Evolutionary conservation across 768 basidiomycete species (phyloP), one percentile per base, ranked within the genome.

Genomic region (Pleurotus cornucopiae): DNA sequence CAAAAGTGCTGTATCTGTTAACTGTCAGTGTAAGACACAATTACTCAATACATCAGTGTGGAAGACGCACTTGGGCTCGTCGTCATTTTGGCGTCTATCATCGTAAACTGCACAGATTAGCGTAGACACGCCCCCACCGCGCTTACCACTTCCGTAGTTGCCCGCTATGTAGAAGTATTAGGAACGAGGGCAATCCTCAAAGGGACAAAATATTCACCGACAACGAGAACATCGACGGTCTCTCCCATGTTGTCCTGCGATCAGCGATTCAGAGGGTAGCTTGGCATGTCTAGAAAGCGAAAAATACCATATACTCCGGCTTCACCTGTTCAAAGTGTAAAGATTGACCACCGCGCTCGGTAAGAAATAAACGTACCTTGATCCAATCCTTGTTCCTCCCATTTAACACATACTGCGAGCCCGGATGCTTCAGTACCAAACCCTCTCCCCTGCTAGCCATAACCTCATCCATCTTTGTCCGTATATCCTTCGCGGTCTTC

Each of bases 381-480:
- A 20, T 84, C 96, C 97, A 99, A 63, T 91, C 88, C 67, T 85
- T 82, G 62, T 89, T 92, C 57, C 97, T 78, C 1, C 91, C 93
- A 62, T 95, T 94, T 43, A 97, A 73, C 11, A 84, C 76, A 69
- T 99, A 99, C 58, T 85, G 79, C 0, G 89, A 83, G 20, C 81
- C 71, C 0, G 87, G 86, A 61, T 94, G 88, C 68, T 99, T 99
- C 57, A 98, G 80, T 6, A 98, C 89, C 11, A 99, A 73, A 0
- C 97, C 97, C 69, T 98, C 97, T 3, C 97, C 97, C 54, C 92
- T 84, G 16, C 77, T 69, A 25, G 83, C 86, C 80, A 99, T 86
- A 51, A 98, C 77, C 54, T 86, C 80, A 49, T 94, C 87, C 84
- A 99, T 86, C 60, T 78, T 80, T 26, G 75, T 72, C 49, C 91